A percentile compares a stretch with the other conserved stretches of the same genome.
Evolutionary conservation across 1,139 yeast genomes (phyloP).

Genomic region (Suhomyces yuchorum): DNA sequence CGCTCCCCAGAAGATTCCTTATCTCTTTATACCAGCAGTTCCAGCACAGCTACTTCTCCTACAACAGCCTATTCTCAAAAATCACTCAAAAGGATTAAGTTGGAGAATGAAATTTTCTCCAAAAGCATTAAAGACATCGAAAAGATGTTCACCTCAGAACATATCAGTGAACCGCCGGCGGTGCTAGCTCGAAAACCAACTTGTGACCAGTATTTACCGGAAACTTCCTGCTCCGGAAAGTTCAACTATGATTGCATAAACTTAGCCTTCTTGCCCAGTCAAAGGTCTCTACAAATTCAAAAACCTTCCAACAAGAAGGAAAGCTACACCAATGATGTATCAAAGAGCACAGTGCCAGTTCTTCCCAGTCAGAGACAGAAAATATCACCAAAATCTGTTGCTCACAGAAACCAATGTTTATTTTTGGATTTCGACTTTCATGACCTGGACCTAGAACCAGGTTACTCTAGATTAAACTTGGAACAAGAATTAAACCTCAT

Average conservation of each 20-base stretch:
- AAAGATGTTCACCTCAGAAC: constrained; percentile 23
- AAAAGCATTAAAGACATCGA: constrained; percentile 34
- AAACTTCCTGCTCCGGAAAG: constrained; percentile 7
- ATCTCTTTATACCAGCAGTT: constrained; percentile 10
- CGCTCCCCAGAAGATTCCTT: constrained; percentile 13
- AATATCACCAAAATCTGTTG: constrained; percentile 8
- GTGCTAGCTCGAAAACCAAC: constrained; percentile 12
- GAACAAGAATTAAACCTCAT: constrained; percentile 27
- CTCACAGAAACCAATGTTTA: constrained; percentile 5
- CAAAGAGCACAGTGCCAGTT: constrained; percentile 9
- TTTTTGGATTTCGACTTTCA: constrained; percentile 11
- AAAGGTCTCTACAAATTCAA: not conserved
- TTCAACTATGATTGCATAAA: constrained; percentile 32
- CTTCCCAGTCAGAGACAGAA: constrained; percentile 13
- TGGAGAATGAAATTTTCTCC: constrained; percentile 33
- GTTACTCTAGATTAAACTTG: constrained; percentile 7
- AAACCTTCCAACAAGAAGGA: not conserved
- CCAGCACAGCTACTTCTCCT: constrained; percentile 9
- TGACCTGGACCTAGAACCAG: constrained; percentile 7
- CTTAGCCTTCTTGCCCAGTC: constrained; percentile 21
- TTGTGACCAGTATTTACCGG: constrained; percentile 11
- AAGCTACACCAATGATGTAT: not conserved
- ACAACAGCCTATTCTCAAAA: constrained; percentile 16
- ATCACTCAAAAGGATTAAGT: constrained; percentile 27
- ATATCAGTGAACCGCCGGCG: constrained; percentile 8